These are phyloP conservation scores for Candida xyloterini DNA, from an alignment of 805 yeast genomes.

Conservation along the genomic window DNA sequence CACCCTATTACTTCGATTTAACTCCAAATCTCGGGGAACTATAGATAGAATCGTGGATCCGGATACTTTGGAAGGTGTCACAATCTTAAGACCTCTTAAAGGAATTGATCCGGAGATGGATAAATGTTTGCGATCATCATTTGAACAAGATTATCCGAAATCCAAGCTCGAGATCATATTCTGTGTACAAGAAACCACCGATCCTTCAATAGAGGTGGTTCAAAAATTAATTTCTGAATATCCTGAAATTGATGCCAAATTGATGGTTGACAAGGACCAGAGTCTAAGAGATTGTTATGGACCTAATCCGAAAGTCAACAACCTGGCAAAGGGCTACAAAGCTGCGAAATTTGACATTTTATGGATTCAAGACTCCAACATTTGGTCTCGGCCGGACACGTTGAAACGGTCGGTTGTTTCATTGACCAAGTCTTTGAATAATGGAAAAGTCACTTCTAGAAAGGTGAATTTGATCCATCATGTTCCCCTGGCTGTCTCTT, in stretches of 20 bases:
- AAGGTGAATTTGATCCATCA: constrained; percentile 75
- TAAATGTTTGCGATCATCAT: constrained; percentile 63
- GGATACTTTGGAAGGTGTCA: constrained; percentile 58
- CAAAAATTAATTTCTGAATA: constrained; percentile 46
- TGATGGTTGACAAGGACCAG: constrained; percentile 47
- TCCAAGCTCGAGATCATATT: constrained; percentile 64
- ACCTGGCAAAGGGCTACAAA: constrained; percentile 75
- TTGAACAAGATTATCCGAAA: constrained; percentile 63
- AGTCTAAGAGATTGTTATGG: constrained; percentile 52
- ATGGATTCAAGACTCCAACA: constrained; percentile 87
- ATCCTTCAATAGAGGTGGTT: constrained; percentile 64
- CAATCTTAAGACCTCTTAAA: constrained; percentile 77
- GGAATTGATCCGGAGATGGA: constrained; percentile 78
- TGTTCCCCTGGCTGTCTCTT: constrained; percentile 60
- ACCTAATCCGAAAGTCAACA: constrained; percentile 87
- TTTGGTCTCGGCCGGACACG: constrained; percentile 68
- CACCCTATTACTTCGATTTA: constrained; percentile 26
- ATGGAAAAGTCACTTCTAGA: constrained; percentile 40
- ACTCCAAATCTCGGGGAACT: constrained; percentile 12
- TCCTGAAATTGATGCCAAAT: constrained; percentile 54
- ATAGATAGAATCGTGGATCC: constrained; percentile 20
- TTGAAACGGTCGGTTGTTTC: constrained; percentile 61
- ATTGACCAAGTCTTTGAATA: constrained; percentile 46
- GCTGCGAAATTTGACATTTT: constrained; percentile 67
- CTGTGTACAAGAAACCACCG: constrained; percentile 64